Percentiles rank a stretch among this genome's conserved stretches.
These are phyloP conservation scores for Euphorbia corollata DNA, from an alignment of 441 rosid genomes.

Conservation along the genomic window DNA sequence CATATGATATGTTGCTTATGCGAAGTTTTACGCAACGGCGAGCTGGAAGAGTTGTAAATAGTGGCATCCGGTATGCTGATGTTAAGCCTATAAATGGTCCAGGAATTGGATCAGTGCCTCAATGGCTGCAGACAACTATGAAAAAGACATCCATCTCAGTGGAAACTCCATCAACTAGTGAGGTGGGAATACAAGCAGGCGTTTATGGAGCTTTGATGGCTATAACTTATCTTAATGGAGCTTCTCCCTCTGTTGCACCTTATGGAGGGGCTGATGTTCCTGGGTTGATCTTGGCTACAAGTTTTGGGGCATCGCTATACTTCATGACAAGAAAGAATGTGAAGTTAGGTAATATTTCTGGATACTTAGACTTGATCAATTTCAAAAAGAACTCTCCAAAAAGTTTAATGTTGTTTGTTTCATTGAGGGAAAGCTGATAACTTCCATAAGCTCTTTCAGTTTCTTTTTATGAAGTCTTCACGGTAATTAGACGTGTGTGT, in stretches of 20 bases:
- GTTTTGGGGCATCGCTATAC: constrained; percentile 88
- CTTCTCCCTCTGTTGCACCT: constrained; percentile 40
- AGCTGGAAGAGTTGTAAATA: constrained; percentile 72
- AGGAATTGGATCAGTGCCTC: constrained; percentile 52
- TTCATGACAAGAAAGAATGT: constrained; percentile 79
- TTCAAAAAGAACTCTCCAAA: background rate
- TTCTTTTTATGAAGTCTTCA: background rate
- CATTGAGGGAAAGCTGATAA: background rate
- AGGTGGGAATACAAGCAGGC: constrained; percentile 76
- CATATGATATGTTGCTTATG: constrained; percentile 96
- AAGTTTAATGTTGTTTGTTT: background rate
- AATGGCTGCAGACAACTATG: constrained; percentile 54
- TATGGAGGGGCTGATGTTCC: constrained; percentile 75
- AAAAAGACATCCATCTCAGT: constrained; percentile 56
- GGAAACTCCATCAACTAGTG: constrained; percentile 59
- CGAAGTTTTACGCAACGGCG: constrained; percentile 80
- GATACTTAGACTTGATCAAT: background rate
- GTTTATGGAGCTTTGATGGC: constrained; percentile 86
- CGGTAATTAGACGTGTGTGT: background rate
- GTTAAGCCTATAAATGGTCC: constrained; percentile 54
- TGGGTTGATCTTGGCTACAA: constrained; percentile 65
- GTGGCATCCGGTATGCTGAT: constrained; percentile 79
- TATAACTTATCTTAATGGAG: constrained; percentile 69
- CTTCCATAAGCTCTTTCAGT: background rate
- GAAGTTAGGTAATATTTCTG: constrained; percentile 54